Conservation (phyloP, 2,329 filamentous ascomycete species). For the Mollisiaceae sp. region DNA sequence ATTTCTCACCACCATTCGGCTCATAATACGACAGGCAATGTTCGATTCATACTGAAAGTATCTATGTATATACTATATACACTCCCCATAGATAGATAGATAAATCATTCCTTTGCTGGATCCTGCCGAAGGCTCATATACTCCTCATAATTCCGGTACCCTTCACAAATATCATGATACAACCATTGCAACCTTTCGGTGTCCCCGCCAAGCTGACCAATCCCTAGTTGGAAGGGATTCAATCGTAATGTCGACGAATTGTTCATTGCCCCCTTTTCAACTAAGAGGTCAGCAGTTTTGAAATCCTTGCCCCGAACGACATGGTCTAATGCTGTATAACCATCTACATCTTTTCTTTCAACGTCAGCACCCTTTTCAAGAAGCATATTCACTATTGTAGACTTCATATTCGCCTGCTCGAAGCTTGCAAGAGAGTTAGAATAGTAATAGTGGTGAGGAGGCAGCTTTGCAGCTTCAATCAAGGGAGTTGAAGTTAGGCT, state of each 20-base stretch:
- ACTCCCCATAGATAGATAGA: not conserved
- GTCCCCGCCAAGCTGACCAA: no score
- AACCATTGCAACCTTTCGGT: not conserved
- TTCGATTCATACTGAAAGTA: no score
- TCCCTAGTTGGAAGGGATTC: no score
- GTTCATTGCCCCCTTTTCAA: not conserved
- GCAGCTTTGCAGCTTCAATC: not conserved
- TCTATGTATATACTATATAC: no score
- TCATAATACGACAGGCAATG: no score
- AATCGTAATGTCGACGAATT: no score
- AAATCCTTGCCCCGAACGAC: not conserved
- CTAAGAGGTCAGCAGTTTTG: not conserved
- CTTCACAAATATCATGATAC: not conserved
- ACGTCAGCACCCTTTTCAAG: not conserved
- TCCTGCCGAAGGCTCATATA: no score
- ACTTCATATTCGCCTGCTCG: not conserved
- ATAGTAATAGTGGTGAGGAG: not conserved
- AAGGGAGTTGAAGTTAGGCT: not conserved
- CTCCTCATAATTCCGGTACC: not conserved
- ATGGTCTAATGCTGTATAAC: conserved; percentile 2
- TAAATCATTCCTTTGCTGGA: no score
- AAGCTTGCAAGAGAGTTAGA: not conserved
- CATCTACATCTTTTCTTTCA: not conserved
- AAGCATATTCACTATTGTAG: not conserved
- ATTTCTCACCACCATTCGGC: no score